Base-by-base conservation (phyloP, 2,329 filamentous ascomycete genomes). In the Trichophaea hybrida region DNA sequence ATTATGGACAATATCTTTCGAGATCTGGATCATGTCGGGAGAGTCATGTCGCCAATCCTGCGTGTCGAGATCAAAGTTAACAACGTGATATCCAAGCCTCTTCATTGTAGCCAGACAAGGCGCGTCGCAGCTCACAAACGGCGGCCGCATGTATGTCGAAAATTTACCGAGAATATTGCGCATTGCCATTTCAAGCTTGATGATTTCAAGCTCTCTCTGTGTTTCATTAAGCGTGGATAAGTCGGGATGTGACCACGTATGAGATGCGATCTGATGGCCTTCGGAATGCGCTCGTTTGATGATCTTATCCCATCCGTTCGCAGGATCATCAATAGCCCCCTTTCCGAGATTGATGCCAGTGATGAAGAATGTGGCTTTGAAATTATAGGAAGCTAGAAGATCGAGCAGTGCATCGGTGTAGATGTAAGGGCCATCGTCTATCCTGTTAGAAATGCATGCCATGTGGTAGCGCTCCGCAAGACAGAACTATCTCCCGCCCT, bases 61-160 rank as follows among this genome's bases (percentile, higher is more conserved):
- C 1, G 80, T 76, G 68, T 84, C 80, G 54, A 83, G 72, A 63
- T 83, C 78, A 67, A 81, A 75, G 66, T 79, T 82, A 68, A 78
- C 77, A 32, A 65, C 48, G 38, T 43, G 38, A 35, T 61, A 66
- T 0, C 64, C 64, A 15, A 68, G 54, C 69, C 57, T 56, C n/a
- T 69, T 71, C 68, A 79, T 69, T 1, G 69, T 71, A 1, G 62
- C 35, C 3, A 73, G 64, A 12, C 72, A 72, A 1, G 65, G 54
- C 6, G 63, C 69, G 40, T 70, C 70, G 52, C 75, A 74, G 31
- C 68, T 78, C 71, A 72, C 74, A 67, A 75, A 76, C 6, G 75
- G 75, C 13, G 74, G 75, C 8, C 75, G 70, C 74, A 78, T 77
- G 64, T 77, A 77, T 1, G 75, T 74, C 54, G 73, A 69, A 13